Evolutionary conservation across 192 early-diverging fungal genomes (phyloP), one percentile per base, ranked within the genome.

Genomic region (Backusella luteola): DNA sequence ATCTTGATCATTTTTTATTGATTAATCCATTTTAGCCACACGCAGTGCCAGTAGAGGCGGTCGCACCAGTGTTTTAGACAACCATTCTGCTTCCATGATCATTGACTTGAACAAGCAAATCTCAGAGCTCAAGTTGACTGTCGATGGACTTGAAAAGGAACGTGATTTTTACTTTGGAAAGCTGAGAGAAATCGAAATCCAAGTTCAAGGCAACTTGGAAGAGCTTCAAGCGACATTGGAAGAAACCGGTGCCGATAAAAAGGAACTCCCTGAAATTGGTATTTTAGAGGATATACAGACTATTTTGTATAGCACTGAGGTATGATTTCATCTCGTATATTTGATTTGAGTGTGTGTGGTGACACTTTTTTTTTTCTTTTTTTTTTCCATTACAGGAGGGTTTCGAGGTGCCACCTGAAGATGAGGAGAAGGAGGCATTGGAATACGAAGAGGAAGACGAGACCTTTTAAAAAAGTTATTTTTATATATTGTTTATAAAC

Each of bases 121-220:
- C n/a, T 85, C 87, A 67, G 94, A 96, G 77, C 85, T 93, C 56
- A 94, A 94, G 81, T 86, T 90, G n/a, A 89, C 93, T 34, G 91
- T 97, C 34, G 94, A 96, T 46, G 94, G 93, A 39, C 90, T 95
- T n/a, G 96, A 97, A 84, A 97, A 95, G 83, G 96, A 99, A 82
- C 89, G 97, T 38, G 96, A 99, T 77, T 99, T 99, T 83, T 99
- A 99, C 76, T 98, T 96, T 80, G 74, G 80, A 32, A 99, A 98
- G 84, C 86, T 98, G 73, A 84, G 95, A 56, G 95, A 97, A 80
- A 95, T 97, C 83, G 96, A 97, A 76, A 87, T 98, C 21, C 87
- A 92, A 71, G 89, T 97, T 7, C 96, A 97, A 84, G 85, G 92
- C 71, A 77, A 87, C 49, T 52, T 92, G n/a, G 91, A 71, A 21